Evolutionary conservation across 805 yeast species (phyloP).

Genomic region (Zygosaccharomyces siamensis): DNA sequence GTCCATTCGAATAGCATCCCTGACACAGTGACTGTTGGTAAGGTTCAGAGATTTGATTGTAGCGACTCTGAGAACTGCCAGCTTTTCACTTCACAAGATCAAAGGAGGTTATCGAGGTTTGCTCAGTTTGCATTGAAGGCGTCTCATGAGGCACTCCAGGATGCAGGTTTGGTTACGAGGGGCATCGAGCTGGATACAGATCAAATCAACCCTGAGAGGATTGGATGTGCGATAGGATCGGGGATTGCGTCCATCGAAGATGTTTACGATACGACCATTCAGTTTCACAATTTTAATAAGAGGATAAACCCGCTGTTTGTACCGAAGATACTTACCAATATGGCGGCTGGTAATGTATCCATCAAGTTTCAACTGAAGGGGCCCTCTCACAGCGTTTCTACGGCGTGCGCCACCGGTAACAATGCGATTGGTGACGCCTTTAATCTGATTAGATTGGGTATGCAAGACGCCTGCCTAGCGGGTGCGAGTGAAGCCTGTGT

Average conservation of each 20-base stretch:
- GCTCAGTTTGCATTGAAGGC: constrained; percentile 78
- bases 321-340: constrained; percentile 77
- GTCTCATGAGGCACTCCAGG: constrained; percentile 67
- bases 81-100: constrained; percentile 40
- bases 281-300: constrained; percentile 33
- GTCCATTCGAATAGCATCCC: constrained; percentile 50
- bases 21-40: constrained; percentile 63
- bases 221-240: constrained; percentile 84
- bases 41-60: constrained; percentile 51
- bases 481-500: constrained; percentile 91
- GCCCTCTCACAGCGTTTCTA: constrained; percentile 80
- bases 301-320: constrained; percentile 81
- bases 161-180: constrained; percentile 52
- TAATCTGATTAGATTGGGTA: constrained; percentile 71
- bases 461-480: constrained; percentile 82
- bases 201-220: constrained; percentile 13
- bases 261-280: constrained; percentile 48
- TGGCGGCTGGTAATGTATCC: constrained; percentile 92
- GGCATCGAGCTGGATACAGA: constrained; percentile 30
- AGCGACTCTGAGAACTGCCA: constrained; percentile 25
- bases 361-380: constrained; percentile 75
- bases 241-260: constrained; percentile 85
- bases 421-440: constrained; percentile 92
- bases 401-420: constrained; percentile 97
- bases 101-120: constrained; percentile 60